Conservation (phyloP, 345 rosid species). For the Citrus hindsii region DNA sequence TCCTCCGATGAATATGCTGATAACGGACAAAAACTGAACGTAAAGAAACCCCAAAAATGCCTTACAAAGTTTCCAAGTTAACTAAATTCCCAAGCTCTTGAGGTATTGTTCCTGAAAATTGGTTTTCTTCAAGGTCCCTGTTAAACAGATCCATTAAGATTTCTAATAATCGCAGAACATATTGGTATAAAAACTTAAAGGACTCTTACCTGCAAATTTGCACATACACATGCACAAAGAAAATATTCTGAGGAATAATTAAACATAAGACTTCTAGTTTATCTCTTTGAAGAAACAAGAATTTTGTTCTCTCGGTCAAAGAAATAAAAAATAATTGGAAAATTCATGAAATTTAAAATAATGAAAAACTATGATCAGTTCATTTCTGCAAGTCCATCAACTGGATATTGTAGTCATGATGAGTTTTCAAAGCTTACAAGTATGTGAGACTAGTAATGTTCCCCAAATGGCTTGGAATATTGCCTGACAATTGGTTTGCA, state of each 20-base stretch:
- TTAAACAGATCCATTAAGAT: slow-evolving; percentile 1
- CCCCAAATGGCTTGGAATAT: slow-evolving; percentile 37
- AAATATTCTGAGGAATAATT: neutral
- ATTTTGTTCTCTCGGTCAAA: neutral
- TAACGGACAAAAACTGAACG: neutral
- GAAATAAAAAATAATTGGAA: neutral
- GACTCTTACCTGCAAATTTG: too few species aligned
- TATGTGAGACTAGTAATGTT: slow-evolving; percentile 35
- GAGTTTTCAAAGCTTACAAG: slow-evolving; percentile 26
- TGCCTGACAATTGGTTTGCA: slow-evolving; percentile 41
- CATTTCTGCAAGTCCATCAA: neutral
- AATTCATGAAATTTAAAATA: neutral
- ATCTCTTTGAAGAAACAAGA: neutral
- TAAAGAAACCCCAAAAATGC: slow-evolving; percentile 1
- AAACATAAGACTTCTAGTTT: neutral
- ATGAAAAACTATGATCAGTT: neutral
- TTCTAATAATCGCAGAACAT: neutral
- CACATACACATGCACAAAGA: neutral
- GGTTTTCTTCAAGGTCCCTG: slow-evolving; percentile 64
- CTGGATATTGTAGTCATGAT: neutral
- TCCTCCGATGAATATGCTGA: neutral
- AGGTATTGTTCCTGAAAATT: slow-evolving; percentile 52
- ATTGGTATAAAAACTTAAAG: neutral
- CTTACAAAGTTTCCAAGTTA: slow-evolving; percentile 49
- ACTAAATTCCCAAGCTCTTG: slow-evolving; percentile 47